These are phyloP conservation scores for Cryptosporidium meleagridis DNA, from an alignment of 169 alveolate genomes.

Conservation along the genomic window DNA sequence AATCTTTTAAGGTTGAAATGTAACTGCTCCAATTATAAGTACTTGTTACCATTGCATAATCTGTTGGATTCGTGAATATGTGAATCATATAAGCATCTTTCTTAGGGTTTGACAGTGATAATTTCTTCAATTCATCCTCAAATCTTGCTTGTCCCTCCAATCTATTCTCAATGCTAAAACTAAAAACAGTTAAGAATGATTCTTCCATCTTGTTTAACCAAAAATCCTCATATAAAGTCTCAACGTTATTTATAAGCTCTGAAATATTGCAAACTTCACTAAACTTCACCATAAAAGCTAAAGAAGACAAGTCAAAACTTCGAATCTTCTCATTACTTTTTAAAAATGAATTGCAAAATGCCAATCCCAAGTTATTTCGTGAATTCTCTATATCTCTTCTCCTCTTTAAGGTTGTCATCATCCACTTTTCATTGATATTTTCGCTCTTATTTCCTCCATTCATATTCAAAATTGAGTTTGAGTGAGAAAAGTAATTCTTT, in stretches of 20 bases:
- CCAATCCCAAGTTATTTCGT: slow-evolving; percentile 24
- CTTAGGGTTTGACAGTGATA: neutral
- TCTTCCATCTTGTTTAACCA: slow-evolving; percentile 40
- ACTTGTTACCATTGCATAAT: slow-evolving; percentile 44
- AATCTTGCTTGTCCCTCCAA: neutral
- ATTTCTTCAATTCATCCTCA: neutral
- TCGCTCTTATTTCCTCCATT: neutral
- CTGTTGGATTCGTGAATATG: slow-evolving; percentile 15
- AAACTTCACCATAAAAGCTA: slow-evolving; percentile 10
- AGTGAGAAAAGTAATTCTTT: slow-evolving; percentile 55
- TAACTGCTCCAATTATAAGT: slow-evolving; percentile 33
- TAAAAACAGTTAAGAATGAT: slow-evolving; percentile 27
- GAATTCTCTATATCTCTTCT: slow-evolving; percentile 43
- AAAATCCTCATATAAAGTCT: neutral
- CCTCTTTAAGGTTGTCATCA: slow-evolving; percentile 45
- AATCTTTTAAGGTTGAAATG: neutral
- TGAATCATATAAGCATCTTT: slow-evolving; percentile 32
- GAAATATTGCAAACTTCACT: neutral
- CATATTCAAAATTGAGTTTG: slow-evolving; percentile 29
- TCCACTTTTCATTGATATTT: neutral
- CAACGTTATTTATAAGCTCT: neutral
- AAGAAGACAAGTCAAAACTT: slow-evolving; percentile 22
- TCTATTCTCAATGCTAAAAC: slow-evolving; percentile 20
- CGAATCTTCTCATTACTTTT: neutral
- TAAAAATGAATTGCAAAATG: slow-evolving; percentile 6